A percentile compares a stretch with the other conserved stretches of the same genome.
phyloP scores from a whole-genome alignment of 345 rosid genomes.

The Arabidopsis suecica region DNA sequence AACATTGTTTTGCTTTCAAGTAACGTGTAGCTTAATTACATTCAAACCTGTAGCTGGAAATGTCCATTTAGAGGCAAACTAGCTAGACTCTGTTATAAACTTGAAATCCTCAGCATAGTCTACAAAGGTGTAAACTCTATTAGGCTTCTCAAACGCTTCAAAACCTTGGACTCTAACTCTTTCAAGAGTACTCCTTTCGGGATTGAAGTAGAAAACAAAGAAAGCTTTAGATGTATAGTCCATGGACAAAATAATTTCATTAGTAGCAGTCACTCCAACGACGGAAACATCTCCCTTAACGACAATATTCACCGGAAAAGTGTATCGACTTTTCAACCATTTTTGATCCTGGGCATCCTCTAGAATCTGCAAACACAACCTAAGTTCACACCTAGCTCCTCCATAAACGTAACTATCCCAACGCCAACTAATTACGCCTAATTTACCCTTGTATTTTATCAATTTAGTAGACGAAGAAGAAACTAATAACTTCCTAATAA shows the following conservation, averaged over 20 bases:
- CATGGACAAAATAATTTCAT: neutral
- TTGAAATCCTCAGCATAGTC: neutral
- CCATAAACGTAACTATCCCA: neutral
- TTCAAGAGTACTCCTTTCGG: neutral
- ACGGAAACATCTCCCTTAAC: neutral
- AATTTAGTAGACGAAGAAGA: neutral
- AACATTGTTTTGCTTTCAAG: neutral
- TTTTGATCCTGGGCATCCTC: neutral
- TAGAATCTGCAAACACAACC: neutral
- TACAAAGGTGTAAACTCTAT: neutral
- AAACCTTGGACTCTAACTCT: slow-evolving; percentile 10
- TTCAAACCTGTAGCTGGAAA: too few relatives aligned
- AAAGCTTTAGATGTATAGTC: neutral
- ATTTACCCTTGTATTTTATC: neutral
- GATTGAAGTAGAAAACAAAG: neutral
- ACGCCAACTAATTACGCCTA: neutral
- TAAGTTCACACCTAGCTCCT: neutral
- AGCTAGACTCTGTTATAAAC: neutral
- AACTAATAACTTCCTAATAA: neutral
- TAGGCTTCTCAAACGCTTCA: neutral
- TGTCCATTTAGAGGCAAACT: neutral
- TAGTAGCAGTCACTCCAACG: neutral
- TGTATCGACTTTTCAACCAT: neutral
- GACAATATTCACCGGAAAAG: neutral
- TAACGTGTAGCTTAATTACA: neutral